A percentile compares a stretch with the other conserved stretches of the same genome.
phyloP scores from a whole-genome alignment of 2,329 filamentous ascomycete genomes.

The Curvularia sp. region DNA sequence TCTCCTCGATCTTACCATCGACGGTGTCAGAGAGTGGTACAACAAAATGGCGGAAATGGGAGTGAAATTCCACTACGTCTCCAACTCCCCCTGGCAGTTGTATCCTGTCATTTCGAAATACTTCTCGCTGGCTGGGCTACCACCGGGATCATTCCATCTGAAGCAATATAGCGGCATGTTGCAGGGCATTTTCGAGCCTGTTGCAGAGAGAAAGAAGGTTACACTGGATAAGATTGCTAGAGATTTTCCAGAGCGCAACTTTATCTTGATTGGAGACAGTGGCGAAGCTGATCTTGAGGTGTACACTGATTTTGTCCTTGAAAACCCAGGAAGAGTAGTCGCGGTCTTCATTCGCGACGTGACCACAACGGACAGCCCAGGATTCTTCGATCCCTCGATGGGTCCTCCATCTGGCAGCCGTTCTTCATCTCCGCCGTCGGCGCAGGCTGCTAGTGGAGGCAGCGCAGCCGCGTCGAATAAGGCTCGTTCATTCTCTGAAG shows the following conservation, averaged over 20 bases:
- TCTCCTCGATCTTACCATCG: constrained; percentile 78
- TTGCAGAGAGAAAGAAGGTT: constrained; percentile 90
- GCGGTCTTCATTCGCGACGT: constrained; percentile 96
- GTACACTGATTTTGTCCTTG: constrained; percentile 89
- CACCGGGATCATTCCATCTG: constrained; percentile 87
- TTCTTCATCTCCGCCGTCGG: constrained; percentile 35
- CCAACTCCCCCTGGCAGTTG: constrained; percentile 98
- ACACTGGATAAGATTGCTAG: constrained; percentile 83
- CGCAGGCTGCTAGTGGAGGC: constrained; percentile 21
- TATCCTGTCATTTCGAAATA: constrained; percentile 88
- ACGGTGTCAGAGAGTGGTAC: constrained; percentile 93
- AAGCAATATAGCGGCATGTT: constrained; percentile 98
- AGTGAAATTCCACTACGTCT: constrained; percentile 93
- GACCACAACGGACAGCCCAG: constrained; percentile 75
- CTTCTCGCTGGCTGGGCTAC: constrained; percentile 80
- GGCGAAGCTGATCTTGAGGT: constrained; percentile 97
- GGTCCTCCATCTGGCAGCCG: constrained; percentile 45
- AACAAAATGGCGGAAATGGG: constrained; percentile 76
- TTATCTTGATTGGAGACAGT: constrained; percentile 92
- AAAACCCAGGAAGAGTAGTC: constrained; percentile 81
- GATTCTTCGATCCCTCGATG: constrained; percentile 77
- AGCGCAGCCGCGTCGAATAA: constrained; percentile 21
- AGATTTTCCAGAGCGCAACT: constrained; percentile 89
- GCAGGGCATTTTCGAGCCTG: constrained; percentile 96
- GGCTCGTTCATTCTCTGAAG: constrained; percentile 38